Evolutionary conservation across 1,284 basidiomycete species (phyloP).

Genomic region (Cutaneotrichosporon sp.): DNA sequence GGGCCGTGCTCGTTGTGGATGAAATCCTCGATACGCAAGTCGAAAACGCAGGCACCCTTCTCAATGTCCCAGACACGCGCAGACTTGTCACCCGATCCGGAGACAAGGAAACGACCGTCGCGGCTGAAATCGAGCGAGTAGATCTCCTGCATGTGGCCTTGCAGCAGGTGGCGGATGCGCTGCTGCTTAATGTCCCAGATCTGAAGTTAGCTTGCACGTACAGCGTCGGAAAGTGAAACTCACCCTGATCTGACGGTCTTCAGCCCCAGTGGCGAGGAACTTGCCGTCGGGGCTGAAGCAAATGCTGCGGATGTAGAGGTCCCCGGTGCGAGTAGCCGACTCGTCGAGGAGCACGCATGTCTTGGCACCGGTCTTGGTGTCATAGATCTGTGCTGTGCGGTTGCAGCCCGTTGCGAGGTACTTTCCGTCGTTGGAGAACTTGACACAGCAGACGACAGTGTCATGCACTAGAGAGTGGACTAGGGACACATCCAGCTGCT

Average conservation of each 20-base stretch:
- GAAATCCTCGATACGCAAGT: constrained; percentile 51
- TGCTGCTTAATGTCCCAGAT: constrained; percentile 81
- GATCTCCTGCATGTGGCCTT: constrained; percentile 84
- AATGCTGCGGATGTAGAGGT: constrained; percentile 77
- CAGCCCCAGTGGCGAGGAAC: constrained; percentile 73
- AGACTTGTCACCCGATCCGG: constrained; percentile 82
- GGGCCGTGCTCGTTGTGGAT: constrained; percentile 53
- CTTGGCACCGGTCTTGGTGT: constrained; percentile 75
- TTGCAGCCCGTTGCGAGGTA: constrained; percentile 88
- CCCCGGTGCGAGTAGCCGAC: constrained; percentile 59
- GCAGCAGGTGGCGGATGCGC: constrained; percentile 66
- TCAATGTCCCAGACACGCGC: constrained; percentile 84
- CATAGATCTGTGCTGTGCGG: constrained; percentile 81
- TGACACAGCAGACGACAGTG: constrained; percentile 90
- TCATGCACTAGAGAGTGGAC: constrained; percentile 90
- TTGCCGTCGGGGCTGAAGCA: constrained; percentile 80
- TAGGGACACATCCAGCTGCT: constrained; percentile 76
- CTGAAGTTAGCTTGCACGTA: constrained; percentile 46
- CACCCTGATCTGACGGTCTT: constrained; percentile 75
- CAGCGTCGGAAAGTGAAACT: constrained; percentile 25
- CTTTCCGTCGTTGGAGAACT: constrained; percentile 83
- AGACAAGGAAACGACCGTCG: constrained; percentile 77
- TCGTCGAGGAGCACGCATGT: constrained; percentile 70
- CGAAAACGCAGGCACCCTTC: constrained; percentile 55
- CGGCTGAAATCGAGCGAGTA: constrained; percentile 82